Percentiles rank a stretch among this genome's conserved stretches.
Evolutionary conservation across 176 grass and related monocot species (phyloP).

Genomic region (Hsuehochloa calcarea): DNA sequence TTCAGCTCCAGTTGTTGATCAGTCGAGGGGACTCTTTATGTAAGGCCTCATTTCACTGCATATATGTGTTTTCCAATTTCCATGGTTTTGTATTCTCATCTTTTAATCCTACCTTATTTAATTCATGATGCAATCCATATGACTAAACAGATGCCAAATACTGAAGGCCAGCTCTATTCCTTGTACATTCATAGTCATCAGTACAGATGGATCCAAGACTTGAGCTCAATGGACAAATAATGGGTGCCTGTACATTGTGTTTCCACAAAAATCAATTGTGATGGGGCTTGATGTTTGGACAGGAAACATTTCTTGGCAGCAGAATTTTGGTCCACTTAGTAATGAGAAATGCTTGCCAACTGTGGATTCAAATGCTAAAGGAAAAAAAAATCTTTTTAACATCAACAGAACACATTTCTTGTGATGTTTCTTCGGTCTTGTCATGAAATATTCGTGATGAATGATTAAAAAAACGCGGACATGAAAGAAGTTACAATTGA

Average conservation of each 20-base stretch:
- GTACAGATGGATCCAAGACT: slow-evolving; percentile 75
- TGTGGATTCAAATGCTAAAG: slow-evolving; percentile 75
- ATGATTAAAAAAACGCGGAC: too few relatives aligned
- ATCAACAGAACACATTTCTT: too few relatives aligned
- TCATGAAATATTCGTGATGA: too few relatives aligned
- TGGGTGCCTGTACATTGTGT: slow-evolving; percentile 47
- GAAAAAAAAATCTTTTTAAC: background rate
- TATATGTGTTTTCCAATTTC: background rate
- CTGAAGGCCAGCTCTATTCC: slow-evolving; percentile 76
- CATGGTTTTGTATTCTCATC: background rate
- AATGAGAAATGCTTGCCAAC: slow-evolving; percentile 40
- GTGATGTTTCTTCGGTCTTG: too few relatives aligned
- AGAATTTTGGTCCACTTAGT: slow-evolving; percentile 59
- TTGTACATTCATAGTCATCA: slow-evolving; percentile 53
- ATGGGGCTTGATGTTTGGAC: slow-evolving; percentile 67
- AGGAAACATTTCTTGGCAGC: slow-evolving; percentile 77
- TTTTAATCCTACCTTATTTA: background rate
- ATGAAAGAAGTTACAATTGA: too few relatives aligned
- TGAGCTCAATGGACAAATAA: slow-evolving; percentile 66
- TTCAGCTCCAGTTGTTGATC: slow-evolving; percentile 69
- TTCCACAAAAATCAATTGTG: slow-evolving; percentile 53
- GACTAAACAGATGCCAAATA: slow-evolving; percentile 58
- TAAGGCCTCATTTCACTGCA: slow-evolving; percentile 39
- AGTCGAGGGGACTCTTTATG: slow-evolving; percentile 66
- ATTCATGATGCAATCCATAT: background rate